phyloP scores from a whole-genome alignment of 2,329 filamentous ascomycete genomes.

The Mollisia scopiformis region DNA sequence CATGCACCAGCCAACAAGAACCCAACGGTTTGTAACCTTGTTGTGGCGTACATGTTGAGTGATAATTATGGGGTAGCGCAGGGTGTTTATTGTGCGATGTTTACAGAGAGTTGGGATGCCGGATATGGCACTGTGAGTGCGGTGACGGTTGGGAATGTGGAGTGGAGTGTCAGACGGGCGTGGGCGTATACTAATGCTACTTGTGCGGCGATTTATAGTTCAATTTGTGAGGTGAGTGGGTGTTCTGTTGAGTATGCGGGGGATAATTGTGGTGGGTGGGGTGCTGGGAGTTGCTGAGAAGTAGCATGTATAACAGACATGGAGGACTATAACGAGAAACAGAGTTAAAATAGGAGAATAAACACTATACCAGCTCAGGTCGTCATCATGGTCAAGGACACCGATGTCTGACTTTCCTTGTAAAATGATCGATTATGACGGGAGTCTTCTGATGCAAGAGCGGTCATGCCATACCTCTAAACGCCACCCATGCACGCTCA shows the following conservation, averaged over 20 bases:
- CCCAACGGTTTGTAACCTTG: background rate
- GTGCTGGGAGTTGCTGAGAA: background rate
- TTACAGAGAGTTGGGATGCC: background rate
- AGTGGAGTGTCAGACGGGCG: background rate
- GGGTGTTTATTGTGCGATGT: background rate
- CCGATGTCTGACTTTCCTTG: background rate
- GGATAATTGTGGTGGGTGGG: background rate
- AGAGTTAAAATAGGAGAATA: background rate
- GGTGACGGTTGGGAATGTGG: background rate
- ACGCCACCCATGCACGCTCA: background rate
- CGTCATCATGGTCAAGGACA: background rate
- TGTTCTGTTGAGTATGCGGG: background rate
- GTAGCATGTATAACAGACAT: background rate
- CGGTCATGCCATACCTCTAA: background rate
- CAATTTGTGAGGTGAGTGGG: background rate
- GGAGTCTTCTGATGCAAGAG: background rate
- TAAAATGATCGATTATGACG: background rate
- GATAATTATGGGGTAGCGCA: background rate
- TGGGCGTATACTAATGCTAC: background rate
- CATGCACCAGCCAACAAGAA: background rate
- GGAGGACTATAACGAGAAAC: background rate
- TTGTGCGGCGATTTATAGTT: slow-evolving; percentile 3
- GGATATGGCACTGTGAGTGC: background rate
- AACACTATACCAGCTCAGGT: background rate
- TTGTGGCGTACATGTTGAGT: background rate